Base-by-base conservation (phyloP, 1,284 basidiomycete species). In the Tylopilus orsonianus region DNA sequence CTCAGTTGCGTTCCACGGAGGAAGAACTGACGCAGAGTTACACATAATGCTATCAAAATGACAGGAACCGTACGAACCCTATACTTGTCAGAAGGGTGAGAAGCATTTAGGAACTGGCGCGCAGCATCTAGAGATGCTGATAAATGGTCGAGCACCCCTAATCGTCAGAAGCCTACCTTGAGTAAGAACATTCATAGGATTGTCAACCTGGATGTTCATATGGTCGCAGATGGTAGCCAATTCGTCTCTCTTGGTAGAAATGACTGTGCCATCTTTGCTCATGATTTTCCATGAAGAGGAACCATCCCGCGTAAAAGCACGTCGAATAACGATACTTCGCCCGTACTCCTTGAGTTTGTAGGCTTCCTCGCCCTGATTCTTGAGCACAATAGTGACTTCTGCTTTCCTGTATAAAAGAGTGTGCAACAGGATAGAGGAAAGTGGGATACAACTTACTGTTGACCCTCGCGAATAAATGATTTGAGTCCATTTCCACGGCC, bases 171-270 rank as follows among this genome's bases (percentile, higher is more conserved):
- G 53, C 61, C 38, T 65, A 78, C 91, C 92, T 76, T 97, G 94
- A 2, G 92, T 96, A 27, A 96, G 75, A 33, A 99, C 86, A 54
- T 94, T 97, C 79, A 98, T 85, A 0, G 95, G 95, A 61, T 97
- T 97, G 65, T 99, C 97, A 51, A 98, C 90, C 62, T 94, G 92
- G 52, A 99, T 93, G 62, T 93, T 92, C 84, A 96, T 95, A 59
- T 94, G 89, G 62, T 97, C 91, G 58, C 87, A 86, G 42, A 98
- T 96, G 3, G 85, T 80, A 33, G 90, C 79, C 19, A 99, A 72
- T 62, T 97, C 93, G 24, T 93, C 85, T 54, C 84, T 83, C 71
- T 91, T 94, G n/a, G 74, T 85, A 32, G 86, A 88, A 44, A 97
- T 68, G 6, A 83, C 67, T 49, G 75, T 80, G 23, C 83, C 83